phyloP scores from a whole-genome alignment of 2,329 filamentous ascomycete genomes.

The Penicillium paneum region DNA sequence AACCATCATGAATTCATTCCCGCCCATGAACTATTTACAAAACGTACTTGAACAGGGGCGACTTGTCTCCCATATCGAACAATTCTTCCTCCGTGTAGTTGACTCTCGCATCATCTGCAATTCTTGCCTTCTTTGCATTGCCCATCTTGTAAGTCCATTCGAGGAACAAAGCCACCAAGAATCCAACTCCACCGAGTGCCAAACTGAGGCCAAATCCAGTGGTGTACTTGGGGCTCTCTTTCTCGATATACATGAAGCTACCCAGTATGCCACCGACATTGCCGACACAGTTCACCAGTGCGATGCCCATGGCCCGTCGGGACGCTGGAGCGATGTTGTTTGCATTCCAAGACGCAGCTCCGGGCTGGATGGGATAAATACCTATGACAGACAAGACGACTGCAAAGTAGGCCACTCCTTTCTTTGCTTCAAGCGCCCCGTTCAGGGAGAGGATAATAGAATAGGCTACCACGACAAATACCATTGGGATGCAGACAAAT shows the following conservation, averaged over 20 bases:
- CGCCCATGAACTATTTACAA: neutral
- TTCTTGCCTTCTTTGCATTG: constrained; percentile 17
- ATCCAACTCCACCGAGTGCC: constrained; percentile 14
- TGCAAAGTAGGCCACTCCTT: constrained; percentile 23
- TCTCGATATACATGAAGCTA: constrained; percentile 27
- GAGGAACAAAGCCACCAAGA: constrained; percentile 20
- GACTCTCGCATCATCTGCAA: constrained; percentile 5
- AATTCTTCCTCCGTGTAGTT: constrained; percentile 40
- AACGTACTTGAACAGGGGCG: constrained; percentile 42
- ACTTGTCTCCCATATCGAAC: constrained; percentile 42
- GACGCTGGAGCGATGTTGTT: constrained; percentile 27
- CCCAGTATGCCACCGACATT: constrained; percentile 26
- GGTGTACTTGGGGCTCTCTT: constrained; percentile 18
- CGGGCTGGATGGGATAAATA: constrained; percentile 28
- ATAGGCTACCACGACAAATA: constrained; percentile 16
- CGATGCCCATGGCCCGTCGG: constrained; percentile 22
- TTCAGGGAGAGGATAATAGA: constrained; percentile 23
- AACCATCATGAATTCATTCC: neutral
- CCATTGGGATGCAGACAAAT: constrained; percentile 19
- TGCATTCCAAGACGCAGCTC: constrained; percentile 24
- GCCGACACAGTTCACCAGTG: constrained; percentile 22
- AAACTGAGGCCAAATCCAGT: constrained; percentile 24
- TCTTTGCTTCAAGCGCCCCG: constrained; percentile 18
- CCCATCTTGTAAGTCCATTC: constrained; percentile 23
- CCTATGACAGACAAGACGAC: constrained; percentile 23